Evolutionary conservation across 805 yeast genomes (phyloP), one percentile per base, ranked within the genome.

Genomic region (Suhomyces vadensis): DNA sequence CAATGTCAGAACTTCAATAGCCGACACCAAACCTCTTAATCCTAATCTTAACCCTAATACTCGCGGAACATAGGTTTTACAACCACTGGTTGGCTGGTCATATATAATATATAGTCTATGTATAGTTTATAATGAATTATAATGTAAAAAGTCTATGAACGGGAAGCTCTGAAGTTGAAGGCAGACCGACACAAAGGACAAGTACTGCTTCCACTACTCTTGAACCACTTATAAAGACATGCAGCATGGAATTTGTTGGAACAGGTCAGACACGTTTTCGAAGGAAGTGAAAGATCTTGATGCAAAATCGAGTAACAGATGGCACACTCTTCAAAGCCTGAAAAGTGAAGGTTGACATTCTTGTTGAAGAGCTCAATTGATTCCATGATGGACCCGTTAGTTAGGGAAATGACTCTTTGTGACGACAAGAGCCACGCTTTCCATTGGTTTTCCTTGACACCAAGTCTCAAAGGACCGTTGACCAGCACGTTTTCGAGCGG

Each of bases 281-380:
- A 81, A 5, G 99, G 99, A 46, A 94, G 74, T 6, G 96, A 85
- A 56, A 87, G 87, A 57, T 90, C 97, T 49, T 86, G 90, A 59
- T 91, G 96, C 51, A 94, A 69, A 44, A 92, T 85, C 11, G 96
- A 86, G 63, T 94, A 94, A 63, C 99, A 94, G 53, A 94, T 90
- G 2, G 98, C 96, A 75, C 99, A 94, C 48, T 92, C 98, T 57
- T 89, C 97, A 52, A 88, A 90, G 0, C 97, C 97, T 6, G 91
- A 86, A 63, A 95, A 91, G 60, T 91, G 95, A 54, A 87, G 73
- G 43, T 81, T 78, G 41, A 89, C 90, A 56, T 92, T 88, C 53
- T 80, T 81, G 56, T 79, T 79, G 63, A 85, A 82, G 26, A 84
- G 71, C 46, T 80, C 82, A 39, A 87, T 73, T 2, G 90, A 82